A percentile compares a stretch with the other conserved stretches of the same genome.
phyloP scores from a whole-genome alignment of 805 yeast genomes.

The Candida bentonensis region DNA sequence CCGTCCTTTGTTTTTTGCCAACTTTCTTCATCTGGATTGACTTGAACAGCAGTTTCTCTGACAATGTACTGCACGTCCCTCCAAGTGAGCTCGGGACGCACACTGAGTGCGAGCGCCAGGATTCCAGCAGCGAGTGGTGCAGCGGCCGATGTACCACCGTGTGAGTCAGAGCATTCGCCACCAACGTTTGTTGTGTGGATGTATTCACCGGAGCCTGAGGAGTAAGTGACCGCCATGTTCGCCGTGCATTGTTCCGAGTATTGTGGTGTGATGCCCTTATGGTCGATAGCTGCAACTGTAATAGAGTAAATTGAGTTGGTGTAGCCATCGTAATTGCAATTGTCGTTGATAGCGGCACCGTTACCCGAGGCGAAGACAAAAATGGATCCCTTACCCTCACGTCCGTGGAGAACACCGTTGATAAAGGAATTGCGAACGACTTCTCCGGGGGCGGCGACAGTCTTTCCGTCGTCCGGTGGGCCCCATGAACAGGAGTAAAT shows the following conservation, averaged over 20 bases:
- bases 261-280: constrained; percentile 71
- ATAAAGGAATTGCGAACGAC: constrained; percentile 69
- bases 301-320: constrained; percentile 91
- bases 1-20: constrained; percentile 65
- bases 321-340: constrained; percentile 94
- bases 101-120: constrained; percentile 66
- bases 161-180: constrained; percentile 51
- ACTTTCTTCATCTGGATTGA: constrained; percentile 44
- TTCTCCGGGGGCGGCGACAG: constrained; percentile 73
- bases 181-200: constrained; percentile 79
- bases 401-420: constrained; percentile 74
- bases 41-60: constrained; percentile 53
- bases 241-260: constrained; percentile 93
- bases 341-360: constrained; percentile 72
- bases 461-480: constrained; percentile 81
- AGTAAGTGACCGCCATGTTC: constrained; percentile 83
- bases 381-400: constrained; percentile 67
- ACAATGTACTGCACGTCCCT: constrained; percentile 84
- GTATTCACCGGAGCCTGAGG: constrained; percentile 80
- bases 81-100: constrained; percentile 86
- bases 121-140: constrained; percentile 98
- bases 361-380: constrained; percentile 96
- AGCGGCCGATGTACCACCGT: constrained; percentile 98
- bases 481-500: constrained; percentile 99
- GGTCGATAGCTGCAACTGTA: constrained; percentile 88